Evolutionary conservation across 495 filamentous ascomycete species (phyloP), one percentile per base, ranked within the genome.

Genomic region (Tuber magnatum): DNA sequence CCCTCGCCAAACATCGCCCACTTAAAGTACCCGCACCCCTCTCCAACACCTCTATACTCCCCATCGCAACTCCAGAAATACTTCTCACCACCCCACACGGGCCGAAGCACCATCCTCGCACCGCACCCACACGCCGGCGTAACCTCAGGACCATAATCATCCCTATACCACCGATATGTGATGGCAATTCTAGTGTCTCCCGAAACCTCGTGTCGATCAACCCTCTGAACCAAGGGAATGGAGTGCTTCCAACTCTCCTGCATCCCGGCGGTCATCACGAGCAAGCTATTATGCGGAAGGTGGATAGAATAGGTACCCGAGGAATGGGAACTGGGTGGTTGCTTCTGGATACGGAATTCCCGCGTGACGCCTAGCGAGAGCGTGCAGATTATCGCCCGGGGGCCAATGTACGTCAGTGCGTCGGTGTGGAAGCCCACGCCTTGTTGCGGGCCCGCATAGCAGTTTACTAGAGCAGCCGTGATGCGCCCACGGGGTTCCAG

Each of bases 31-130:
- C 87, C 85, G 77, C 94, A 97, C 2, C 84, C 70, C 18, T 69
- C 42, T 48, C 68, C 69, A 32, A 80, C 70, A 77, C 61, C 70
- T 68, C 68, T 46, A 80, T 90, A 92, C 4, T 91, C 90, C 10
- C 88, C 89, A 84, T 94, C 89, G 76, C 95, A 99, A 90, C 92
- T 93, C 94, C 94, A 99, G 86, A 97, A 94, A 82, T 97, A 97
- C 73, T 86, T 0, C 93, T 94, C 78, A 91, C 90, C 56, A 87
- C 89, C 82, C 90, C 92, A 91, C 75, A 93, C 94, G 2, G 73
- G 28, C 40, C 93, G 86, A 76, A 99, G 84, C 22, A 97, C 89
- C 3, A 89, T 86, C 12, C 92, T 84, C 87, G 75, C 86, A 81
- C 39, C 74, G 39, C 78, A 82, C 7, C 16, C 43, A 75, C 88